phyloP scores from a whole-genome alignment of 2,329 filamentous ascomycete species.

The Dactylellina sp. region DNA sequence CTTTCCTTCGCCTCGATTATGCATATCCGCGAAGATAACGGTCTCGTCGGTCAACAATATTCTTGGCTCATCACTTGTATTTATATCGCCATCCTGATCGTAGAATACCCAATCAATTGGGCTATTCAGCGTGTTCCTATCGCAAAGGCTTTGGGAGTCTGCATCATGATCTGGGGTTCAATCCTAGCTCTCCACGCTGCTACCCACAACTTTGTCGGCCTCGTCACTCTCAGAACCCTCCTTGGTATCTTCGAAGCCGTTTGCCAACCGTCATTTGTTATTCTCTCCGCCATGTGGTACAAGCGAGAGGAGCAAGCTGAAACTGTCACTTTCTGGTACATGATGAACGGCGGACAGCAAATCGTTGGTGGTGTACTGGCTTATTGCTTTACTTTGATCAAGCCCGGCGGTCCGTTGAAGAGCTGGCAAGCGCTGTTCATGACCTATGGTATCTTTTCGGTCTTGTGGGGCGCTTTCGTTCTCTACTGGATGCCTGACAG shows the following conservation, averaged over 20 bases:
- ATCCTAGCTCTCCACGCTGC: constrained; percentile 73
- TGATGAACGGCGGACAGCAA: constrained; percentile 81
- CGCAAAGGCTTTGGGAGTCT: constrained; percentile 74
- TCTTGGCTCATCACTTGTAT: constrained; percentile 80
- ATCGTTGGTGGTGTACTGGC: constrained; percentile 78
- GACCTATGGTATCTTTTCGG: constrained; percentile 65
- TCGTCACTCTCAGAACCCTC: constrained; percentile 73
- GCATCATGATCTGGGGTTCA: constrained; percentile 74
- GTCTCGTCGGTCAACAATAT: constrained; percentile 64
- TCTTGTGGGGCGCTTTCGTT: constrained; percentile 66
- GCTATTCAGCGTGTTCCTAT: constrained; percentile 74
- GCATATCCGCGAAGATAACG: constrained; percentile 67
- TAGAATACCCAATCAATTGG: constrained; percentile 79
- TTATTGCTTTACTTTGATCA: constrained; percentile 64
- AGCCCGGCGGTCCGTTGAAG: constrained; percentile 61
- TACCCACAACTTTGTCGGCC: constrained; percentile 71
- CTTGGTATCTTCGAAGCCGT: constrained; percentile 78
- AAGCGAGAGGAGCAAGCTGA: constrained; percentile 75
- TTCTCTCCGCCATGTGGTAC: constrained; percentile 78
- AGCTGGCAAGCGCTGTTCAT: constrained; percentile 68
- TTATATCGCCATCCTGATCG: constrained; percentile 76
- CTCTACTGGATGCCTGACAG: constrained; percentile 65
- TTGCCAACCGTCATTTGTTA: constrained; percentile 76
- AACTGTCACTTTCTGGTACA: constrained; percentile 78
- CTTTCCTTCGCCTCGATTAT: constrained; percentile 74